phyloP scores from a whole-genome alignment of 2,329 filamentous ascomycete species.

The Dactylonectria estremocensis region DNA sequence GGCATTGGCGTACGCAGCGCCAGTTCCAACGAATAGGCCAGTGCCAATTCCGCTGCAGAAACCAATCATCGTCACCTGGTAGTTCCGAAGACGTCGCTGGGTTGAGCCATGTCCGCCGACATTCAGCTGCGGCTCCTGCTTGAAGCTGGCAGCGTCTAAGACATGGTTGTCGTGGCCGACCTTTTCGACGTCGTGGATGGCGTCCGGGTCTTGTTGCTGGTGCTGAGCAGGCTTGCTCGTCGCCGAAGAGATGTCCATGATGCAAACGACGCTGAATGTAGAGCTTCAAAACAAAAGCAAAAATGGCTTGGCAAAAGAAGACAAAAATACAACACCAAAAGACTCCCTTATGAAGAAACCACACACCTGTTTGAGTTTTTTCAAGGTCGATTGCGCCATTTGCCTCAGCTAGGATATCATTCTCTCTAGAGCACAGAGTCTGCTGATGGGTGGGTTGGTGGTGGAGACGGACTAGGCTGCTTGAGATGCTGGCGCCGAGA shows the following conservation, averaged over 20 bases:
- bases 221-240: not conserved
- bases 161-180: not conserved
- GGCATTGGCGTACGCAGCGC: slow-evolving; percentile 43
- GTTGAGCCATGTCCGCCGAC: slow-evolving; percentile 42
- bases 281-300: not conserved
- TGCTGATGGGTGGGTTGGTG: slow-evolving; percentile 15
- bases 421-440: slow-evolving; percentile 10
- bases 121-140: slow-evolving; percentile 41
- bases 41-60: slow-evolving; percentile 45
- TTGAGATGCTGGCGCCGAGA: slow-evolving; percentile 1
- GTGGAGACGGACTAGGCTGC: not conserved
- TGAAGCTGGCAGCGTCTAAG: slow-evolving; percentile 3
- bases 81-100: slow-evolving; percentile 40
- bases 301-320: not conserved
- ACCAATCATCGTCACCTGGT: slow-evolving; percentile 47
- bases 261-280: not conserved
- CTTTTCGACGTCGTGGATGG: slow-evolving; percentile 21
- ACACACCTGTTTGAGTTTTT: slow-evolving; percentile 18
- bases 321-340: not conserved
- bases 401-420: slow-evolving; percentile 3
- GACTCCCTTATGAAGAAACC: not conserved
- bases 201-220: slow-evolving; percentile 17
- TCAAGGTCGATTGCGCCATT: slow-evolving; percentile 28
- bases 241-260: slow-evolving; percentile 7
- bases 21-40: slow-evolving; percentile 43